Percentiles rank a stretch among this genome's conserved stretches.
These are phyloP conservation scores for Rhizomucor pusillus DNA, from an alignment of 371 early-diverging fungal species.

Conservation along the genomic window DNA sequence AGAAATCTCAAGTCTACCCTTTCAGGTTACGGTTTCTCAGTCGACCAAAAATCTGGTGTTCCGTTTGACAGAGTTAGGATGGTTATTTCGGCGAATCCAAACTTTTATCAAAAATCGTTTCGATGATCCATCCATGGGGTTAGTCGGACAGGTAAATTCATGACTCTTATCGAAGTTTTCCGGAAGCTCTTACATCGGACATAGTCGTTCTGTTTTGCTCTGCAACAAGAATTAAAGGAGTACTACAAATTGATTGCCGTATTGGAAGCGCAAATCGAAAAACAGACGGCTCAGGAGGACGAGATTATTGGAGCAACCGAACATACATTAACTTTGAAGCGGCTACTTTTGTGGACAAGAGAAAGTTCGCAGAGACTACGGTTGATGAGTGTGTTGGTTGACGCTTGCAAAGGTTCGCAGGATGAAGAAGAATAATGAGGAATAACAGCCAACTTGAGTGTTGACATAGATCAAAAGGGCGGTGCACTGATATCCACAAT, in stretches of 20 bases:
- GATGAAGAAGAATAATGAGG: no score
- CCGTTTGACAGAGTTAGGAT: slow-evolving; percentile 69
- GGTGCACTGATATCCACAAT: slow-evolving; percentile 80
- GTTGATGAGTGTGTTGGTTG: slow-evolving; percentile 67
- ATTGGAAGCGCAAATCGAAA: slow-evolving; percentile 77
- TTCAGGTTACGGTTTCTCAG: slow-evolving; percentile 46
- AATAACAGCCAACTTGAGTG: no score
- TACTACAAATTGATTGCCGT: slow-evolving; percentile 85
- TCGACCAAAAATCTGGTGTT: slow-evolving; percentile 59
- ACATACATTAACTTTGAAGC: slow-evolving; percentile 71
- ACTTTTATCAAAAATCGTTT: slow-evolving; percentile 40
- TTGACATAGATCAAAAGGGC: slow-evolving; percentile 56
- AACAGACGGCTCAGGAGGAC: slow-evolving; percentile 12
- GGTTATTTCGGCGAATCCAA: slow-evolving; percentile 63
- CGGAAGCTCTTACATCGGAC: background rate
- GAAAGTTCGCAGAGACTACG: slow-evolving; percentile 75
- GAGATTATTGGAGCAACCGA: slow-evolving; percentile 28
- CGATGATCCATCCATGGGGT: slow-evolving; percentile 48
- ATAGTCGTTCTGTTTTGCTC: slow-evolving; percentile 79
- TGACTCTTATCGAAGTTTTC: background rate
- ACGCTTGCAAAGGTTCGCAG: slow-evolving; percentile 49
- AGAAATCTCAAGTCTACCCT: background rate
- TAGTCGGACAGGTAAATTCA: slow-evolving; percentile 60
- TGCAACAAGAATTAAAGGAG: slow-evolving; percentile 74
- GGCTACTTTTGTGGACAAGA: slow-evolving; percentile 86